These are phyloP conservation scores for Saprolegnia diclina DNA, from an alignment of 352 stramenopile species.

Conservation along the genomic window DNA sequence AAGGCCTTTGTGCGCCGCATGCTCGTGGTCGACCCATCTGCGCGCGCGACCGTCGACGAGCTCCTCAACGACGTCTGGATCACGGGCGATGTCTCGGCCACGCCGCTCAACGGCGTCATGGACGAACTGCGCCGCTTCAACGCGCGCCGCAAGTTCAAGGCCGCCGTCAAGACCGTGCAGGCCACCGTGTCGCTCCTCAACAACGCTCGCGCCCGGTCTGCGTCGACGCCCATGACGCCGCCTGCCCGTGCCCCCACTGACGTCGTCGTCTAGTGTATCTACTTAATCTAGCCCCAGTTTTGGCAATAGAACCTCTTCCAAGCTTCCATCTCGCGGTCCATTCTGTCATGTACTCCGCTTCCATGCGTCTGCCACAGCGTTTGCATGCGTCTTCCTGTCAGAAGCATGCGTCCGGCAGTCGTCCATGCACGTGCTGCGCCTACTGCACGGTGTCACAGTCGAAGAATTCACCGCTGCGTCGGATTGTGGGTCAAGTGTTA, in stretches of 20 bases:
- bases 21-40: conserved; percentile 83
- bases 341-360: no score
- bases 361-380: no score
- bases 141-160: conserved; percentile 91
- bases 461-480: no score
- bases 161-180: conserved; percentile 87
- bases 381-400: no score
- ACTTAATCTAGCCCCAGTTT: background rate
- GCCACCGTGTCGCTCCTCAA: conserved; percentile 59
- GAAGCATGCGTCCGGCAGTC: no score
- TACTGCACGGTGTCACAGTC: no score
- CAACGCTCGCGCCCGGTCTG: background rate
- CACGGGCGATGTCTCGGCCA: conserved; percentile 51
- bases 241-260: background rate
- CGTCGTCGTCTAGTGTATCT: conserved; percentile 6
- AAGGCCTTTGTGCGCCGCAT: conserved; percentile 94
- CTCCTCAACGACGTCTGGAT: conserved; percentile 82
- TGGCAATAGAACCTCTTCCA: background rate
- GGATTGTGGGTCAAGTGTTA: no score
- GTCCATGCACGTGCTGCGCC: no score
- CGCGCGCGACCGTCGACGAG: conserved; percentile 57
- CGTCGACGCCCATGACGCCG: conserved; percentile 7
- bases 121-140: conserved; percentile 90
- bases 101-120: conserved; percentile 82
- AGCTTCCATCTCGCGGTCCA: no score